Conservation (phyloP, 1,139 yeast species). For the Candida tropicalis region DNA sequence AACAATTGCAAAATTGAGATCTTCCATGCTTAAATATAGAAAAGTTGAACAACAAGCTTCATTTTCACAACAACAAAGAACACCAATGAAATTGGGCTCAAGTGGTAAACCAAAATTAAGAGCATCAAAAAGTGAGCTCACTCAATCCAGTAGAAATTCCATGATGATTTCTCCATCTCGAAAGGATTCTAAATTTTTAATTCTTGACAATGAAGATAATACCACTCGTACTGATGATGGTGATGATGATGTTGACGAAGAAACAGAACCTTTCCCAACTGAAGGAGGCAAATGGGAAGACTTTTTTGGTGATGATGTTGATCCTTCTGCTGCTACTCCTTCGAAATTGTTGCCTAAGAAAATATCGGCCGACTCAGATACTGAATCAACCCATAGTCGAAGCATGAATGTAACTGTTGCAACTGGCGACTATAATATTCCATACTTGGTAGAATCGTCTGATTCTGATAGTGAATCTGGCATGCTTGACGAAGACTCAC, state of each 20-base stretch:
- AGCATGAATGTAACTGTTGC: constrained; percentile 11
- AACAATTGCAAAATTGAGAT: constrained; percentile 56
- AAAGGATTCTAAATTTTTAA: constrained; percentile 35
- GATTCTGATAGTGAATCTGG: constrained; percentile 31
- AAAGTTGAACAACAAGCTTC: constrained; percentile 18
- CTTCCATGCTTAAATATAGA: constrained; percentile 48
- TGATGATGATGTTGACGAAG: too few species aligned
- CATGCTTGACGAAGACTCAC: constrained; percentile 1
- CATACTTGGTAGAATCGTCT: constrained; percentile 40
- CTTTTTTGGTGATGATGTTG: constrained; percentile 35
- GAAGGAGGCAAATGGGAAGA: constrained; percentile 47
- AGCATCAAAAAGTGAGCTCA: constrained; percentile 23
- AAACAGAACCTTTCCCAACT: constrained; percentile 14
- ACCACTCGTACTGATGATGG: constrained; percentile 8
- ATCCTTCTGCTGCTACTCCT: constrained; percentile 28
- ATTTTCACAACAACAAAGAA: constrained; percentile 12
- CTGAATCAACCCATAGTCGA: constrained; percentile 20
- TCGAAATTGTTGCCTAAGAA: constrained; percentile 18
- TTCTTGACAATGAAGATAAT: constrained; percentile 27
- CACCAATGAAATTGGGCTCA: constrained; percentile 11
- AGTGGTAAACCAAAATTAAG: constrained; percentile 9
- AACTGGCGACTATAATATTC: constrained; percentile 21
- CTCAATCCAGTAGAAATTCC: constrained; percentile 26
- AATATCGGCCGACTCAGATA: constrained; percentile 21
- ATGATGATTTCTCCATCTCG: constrained; percentile 37